phyloP scores from a whole-genome alignment of 164 flowering plant species.

The Vitis rupestris region DNA sequence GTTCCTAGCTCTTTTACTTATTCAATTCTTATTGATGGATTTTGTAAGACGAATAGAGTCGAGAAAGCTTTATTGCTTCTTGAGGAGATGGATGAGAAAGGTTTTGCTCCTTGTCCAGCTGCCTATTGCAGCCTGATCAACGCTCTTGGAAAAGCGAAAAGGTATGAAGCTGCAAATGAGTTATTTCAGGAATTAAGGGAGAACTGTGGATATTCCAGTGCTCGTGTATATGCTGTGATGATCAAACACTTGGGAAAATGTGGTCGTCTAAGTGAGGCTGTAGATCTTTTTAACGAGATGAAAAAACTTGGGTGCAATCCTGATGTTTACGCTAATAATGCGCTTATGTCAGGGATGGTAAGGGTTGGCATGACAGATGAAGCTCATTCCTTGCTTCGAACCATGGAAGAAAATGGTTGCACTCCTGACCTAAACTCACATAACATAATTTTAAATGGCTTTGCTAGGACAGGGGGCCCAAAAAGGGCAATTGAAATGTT shows the following conservation, averaged over 20 bases:
- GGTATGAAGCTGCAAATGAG: conserved; percentile 91
- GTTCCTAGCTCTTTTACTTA: conserved; percentile 76
- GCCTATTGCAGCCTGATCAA: conserved; percentile 94
- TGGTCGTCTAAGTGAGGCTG: conserved; percentile 73
- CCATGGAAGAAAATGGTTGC: conserved; percentile 84
- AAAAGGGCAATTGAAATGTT: conserved; percentile 76
- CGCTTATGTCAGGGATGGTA: conserved; percentile 95
- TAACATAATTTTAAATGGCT: conserved; percentile 84
- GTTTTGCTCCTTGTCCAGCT: conserved; percentile 91
- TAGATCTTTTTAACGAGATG: conserved; percentile 90
- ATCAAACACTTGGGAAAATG: conserved; percentile 90
- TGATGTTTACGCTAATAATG: conserved; percentile 89
- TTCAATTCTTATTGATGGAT: conserved; percentile 93
- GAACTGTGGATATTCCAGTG: conserved; percentile 75
- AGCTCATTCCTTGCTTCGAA: conserved; percentile 68
- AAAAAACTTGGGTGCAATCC: conserved; percentile 70
- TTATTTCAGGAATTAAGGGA: conserved; percentile 87
- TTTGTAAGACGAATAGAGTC: conserved; percentile 80
- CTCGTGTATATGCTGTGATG: conserved; percentile 94
- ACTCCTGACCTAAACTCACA: conserved; percentile 79
- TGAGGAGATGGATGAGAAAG: conserved; percentile 98
- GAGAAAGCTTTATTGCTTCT: conserved; percentile 85
- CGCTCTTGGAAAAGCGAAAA: conserved; percentile 77
- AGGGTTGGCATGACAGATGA: conserved; percentile 84
- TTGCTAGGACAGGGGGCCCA: conserved; percentile 79